phyloP scores from a whole-genome alignment of 495 filamentous ascomycete species.

The Aspergillus carlsbadensis region DNA sequence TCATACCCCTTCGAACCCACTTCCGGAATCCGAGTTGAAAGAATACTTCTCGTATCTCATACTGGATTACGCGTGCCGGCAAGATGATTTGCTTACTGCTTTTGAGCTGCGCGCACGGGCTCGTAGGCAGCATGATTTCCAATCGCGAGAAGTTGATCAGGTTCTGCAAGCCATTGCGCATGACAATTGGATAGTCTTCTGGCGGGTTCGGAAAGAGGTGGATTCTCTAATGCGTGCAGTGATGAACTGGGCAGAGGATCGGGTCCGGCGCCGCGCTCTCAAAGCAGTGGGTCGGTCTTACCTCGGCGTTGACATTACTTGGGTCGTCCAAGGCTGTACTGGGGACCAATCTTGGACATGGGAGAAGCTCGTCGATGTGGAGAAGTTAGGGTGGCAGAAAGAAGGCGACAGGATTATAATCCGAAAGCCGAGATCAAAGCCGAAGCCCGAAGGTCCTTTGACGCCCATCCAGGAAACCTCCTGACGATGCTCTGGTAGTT shows the following conservation, averaged over 20 bases:
- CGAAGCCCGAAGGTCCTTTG: conserved; percentile 25
- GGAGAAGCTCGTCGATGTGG: conserved; percentile 61
- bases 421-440: conserved; percentile 52
- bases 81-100: conserved; percentile 71
- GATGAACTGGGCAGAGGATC: conserved; percentile 75
- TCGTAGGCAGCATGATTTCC: conserved; percentile 51
- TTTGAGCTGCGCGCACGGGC: conserved; percentile 55
- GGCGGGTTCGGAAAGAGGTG: conserved; percentile 65
- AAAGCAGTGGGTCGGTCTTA: conserved; percentile 85
- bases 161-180: conserved; percentile 69
- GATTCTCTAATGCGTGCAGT: conserved; percentile 74
- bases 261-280: conserved; percentile 68
- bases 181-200: conserved; percentile 81
- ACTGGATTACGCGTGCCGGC: conserved; percentile 83
- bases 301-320: conserved; percentile 61
- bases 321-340: conserved; percentile 44
- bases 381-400: conserved; percentile 79
- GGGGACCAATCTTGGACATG: conserved; percentile 68
- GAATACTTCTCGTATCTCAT: conserved; percentile 80
- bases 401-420: conserved; percentile 70
- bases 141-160: conserved; percentile 61
- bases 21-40: conserved; percentile 65
- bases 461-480: conserved; percentile 21
- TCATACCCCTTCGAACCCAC: conserved; percentile 57
- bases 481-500: conserved; percentile 3